Base-by-base conservation (phyloP, 371 early-diverging fungal species). In the Parasitella parasitica region DNA sequence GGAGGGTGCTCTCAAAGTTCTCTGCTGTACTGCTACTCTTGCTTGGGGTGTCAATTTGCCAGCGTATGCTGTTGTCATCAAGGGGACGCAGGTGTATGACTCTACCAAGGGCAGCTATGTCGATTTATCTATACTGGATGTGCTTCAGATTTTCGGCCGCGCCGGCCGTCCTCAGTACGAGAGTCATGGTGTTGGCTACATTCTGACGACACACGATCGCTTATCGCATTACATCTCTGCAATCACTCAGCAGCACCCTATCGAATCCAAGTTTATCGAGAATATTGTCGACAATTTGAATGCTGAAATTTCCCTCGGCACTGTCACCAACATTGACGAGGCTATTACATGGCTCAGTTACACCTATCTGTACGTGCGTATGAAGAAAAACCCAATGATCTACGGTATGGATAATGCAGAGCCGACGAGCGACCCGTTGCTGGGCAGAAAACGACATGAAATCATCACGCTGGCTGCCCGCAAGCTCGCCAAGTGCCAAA, bases 1-100 rank as follows among this genome's bases (percentile, higher is more conserved):
- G 28, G 86, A 91, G 35, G 97, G 97, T n/a, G 67, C 90, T 6
- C 77, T 99, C 52, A 86, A 85, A 66, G 95, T 94, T 0, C 85
- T 98, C n/a, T 95, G 95, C 70, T 97, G 98, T 84, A 99, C 99
- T 16, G 90, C 99, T 4, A 99, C 99, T 0, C 82, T 99, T 26
- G 99, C 99, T 9, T 99, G 99, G 99, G 99, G 99, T 74, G 99
- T 99, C 52, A 99, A 99, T 74, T 85, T 99, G 58, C 99, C 99
- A 0, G 99, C 99, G 9, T 94, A 98, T 72, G 95, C 97, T 0
- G 99, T 99, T 9, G 87, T 99, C 18, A 97, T 99, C 78, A 98
- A 98, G 72, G 99, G 99, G 3, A 99, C 99, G 6, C 92, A 94
- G 59, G 91, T 98, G 28, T 99, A 99, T 74, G 91, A 96, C 63